Conservation (phyloP, 345 rosid genomes). For the Euphorbia lathyris region DNA sequence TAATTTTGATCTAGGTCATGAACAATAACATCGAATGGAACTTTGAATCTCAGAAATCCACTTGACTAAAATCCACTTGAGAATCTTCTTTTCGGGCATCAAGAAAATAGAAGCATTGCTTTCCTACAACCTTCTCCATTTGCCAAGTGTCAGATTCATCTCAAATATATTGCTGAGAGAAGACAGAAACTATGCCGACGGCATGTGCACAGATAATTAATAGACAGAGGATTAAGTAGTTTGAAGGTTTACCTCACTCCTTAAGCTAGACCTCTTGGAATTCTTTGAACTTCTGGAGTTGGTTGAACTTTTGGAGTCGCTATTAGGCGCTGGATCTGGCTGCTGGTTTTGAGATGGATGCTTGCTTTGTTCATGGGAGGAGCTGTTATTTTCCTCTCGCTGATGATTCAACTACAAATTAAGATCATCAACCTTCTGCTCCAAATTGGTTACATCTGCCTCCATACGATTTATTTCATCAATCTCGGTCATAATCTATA, state of each 20-base stretch:
- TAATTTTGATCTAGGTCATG: too few relatives aligned
- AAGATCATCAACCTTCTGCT: slow-evolving; percentile 60
- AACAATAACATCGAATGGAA: too few relatives aligned
- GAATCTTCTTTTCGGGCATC: slow-evolving; percentile 15
- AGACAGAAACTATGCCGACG: neutral
- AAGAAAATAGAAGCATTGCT: neutral
- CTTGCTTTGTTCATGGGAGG: slow-evolving; percentile 38
- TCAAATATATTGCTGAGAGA: slow-evolving; percentile 1
- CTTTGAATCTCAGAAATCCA: too few relatives aligned
- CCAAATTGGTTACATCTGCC: slow-evolving; percentile 56
- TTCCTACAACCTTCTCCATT: slow-evolving; percentile 11
- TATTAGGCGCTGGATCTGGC: slow-evolving; percentile 32
- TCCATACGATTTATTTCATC: slow-evolving; percentile 63
- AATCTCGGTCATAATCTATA: slow-evolving; percentile 58
- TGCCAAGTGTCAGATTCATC: slow-evolving; percentile 1
- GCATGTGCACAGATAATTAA: neutral
- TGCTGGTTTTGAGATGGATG: slow-evolving; percentile 35
- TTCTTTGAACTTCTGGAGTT: slow-evolving; percentile 35
- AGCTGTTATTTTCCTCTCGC: slow-evolving; percentile 37
- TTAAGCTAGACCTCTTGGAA: slow-evolving; percentile 56
- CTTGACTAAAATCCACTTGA: too few relatives aligned
- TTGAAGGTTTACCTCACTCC: slow-evolving; percentile 59
- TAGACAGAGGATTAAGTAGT: neutral
- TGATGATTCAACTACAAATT: slow-evolving; percentile 43
- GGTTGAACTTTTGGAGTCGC: slow-evolving; percentile 36